Percentiles rank a stretch among this genome's conserved stretches.
Conservation (phyloP, 2,329 filamentous ascomycete genomes). For the Diaporthe citrichinensis region DNA sequence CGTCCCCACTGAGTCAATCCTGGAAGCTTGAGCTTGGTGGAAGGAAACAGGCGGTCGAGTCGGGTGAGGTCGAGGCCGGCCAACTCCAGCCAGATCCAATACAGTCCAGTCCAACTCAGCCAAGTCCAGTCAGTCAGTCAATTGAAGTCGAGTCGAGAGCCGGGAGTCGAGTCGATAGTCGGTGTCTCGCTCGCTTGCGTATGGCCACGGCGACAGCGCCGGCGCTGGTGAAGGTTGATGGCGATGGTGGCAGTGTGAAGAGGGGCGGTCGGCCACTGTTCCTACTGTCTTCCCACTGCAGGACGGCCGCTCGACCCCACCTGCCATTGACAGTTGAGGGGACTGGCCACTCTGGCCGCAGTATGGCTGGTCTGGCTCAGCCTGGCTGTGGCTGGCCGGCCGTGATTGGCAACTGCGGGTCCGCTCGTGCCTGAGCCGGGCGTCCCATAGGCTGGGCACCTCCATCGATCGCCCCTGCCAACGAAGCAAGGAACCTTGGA, state of each 20-base stretch:
- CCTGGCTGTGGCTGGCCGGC: constrained; percentile 4
- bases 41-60: not conserved
- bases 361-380: constrained; percentile 17
- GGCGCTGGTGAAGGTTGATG: not conserved
- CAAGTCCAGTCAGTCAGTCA: not conserved
- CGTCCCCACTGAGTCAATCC: constrained; percentile 16
- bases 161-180: not conserved
- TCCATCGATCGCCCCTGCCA: constrained; percentile 29
- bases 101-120: not conserved
- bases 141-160: not conserved
- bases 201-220: not conserved
- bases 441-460: constrained; percentile 1
- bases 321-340: constrained; percentile 26
- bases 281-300: not conserved
- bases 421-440: constrained; percentile 7
- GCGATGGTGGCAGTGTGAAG: constrained; percentile 1
- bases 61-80: not conserved
- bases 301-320: constrained; percentile 1
- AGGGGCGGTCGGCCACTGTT: not conserved
- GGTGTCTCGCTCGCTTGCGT: not conserved
- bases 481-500: constrained; percentile 22
- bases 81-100: not conserved
- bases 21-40: constrained; percentile 4
- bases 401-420: constrained; percentile 13
- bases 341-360: constrained; percentile 17